Base-by-base conservation (phyloP, 352 stramenopile genomes). In the Phytophthora sp. region DNA sequence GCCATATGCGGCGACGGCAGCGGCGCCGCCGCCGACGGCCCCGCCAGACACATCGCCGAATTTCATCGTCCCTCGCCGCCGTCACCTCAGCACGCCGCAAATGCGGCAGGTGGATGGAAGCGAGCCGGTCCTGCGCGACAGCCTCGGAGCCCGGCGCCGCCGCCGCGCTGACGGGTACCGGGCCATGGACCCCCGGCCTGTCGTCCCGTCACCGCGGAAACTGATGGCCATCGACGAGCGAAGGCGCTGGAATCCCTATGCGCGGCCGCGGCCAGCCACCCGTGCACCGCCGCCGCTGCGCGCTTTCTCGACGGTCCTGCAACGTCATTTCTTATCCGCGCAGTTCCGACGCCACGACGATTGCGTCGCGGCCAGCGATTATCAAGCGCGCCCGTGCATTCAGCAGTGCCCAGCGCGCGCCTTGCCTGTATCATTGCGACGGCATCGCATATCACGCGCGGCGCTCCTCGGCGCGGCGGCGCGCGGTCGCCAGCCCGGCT, bases 51-150 rank as follows among this genome's bases (percentile, higher is more conserved):
- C 49, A 56, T 70, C 27, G 55, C 21, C 39, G 30, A 61, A 56
- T 62, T 57, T 24, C 39, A 61, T 59, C 51, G 41, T 48, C 26
- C 28, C 48, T 55, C 35, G 50, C 35, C 55, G 46, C 42, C 55
- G 46, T 61, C 54, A 58, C 28, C 35, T 68, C 43, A 62, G 51
- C 44, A 53, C 50, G 58, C 44, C 53, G 54, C 46, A 60, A 69
- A 45, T n/a, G n/a, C n/a, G n/a, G n/a, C n/a, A n/a, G n/a, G n/a
- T n/a, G n/a, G n/a, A n/a, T n/a, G n/a, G n/a, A n/a, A n/a, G n/a
- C n/a, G n/a, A n/a, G n/a, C n/a, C n/a, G n/a, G n/a, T n/a, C n/a
- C n/a, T n/a, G n/a, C n/a, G n/a, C n/a, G n/a, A n/a, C n/a, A n/a
- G n/a, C n/a, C n/a, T n/a, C n/a, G n/a, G n/a, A n/a, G n/a, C n/a